Evolutionary conservation across 176 grass and related monocot species (phyloP), one percentile per base, ranked within the genome.

Genomic region (Oryza glumipatula): DNA sequence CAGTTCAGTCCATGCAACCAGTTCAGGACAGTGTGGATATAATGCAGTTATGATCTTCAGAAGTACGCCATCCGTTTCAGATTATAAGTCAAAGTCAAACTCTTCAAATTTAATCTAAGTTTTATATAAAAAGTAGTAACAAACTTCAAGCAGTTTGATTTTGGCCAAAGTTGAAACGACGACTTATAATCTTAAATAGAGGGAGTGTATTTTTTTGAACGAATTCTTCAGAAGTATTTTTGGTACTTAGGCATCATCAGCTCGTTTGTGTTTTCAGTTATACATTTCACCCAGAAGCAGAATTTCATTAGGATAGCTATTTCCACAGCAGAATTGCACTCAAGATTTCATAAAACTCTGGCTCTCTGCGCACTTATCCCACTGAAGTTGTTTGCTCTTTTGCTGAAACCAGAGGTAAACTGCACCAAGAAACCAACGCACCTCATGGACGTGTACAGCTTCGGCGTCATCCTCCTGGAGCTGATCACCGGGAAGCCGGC

Each of bases 401-500:
- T 78, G 11, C 79, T 80, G 79, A 68, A 82, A 78, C 30, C 86
- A 97, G 94, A 97, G 56, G 75, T 82, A 74, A 84, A 9, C 61
- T 90, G 67, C 80, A 73, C 13, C 66, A 94, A 92, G 77, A 92
- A 79, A n/a, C 81, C 89, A 75, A 92, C 91, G 43, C 76, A 88
- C 60, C 81, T 83, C 46, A 90, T 94, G 89, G 91, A 94, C 68
- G 89, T 94, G 7, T 94, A 94, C 81, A 93, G 89, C 82, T 94
- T 94, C 38, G 94, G 94, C 1, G 94, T 94, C 21, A 91, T 97
- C 30, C 78, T 97, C 17, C 87, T 97, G 58, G 94, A 97, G 65
- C 89, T 94, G 66, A 36, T 97, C 82, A 94, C 89, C 35, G 91
- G 89, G 30, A 93, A 73, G 65, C 89, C 89, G 17, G 89, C 91